These are phyloP conservation scores for Magnolia kwangsiensis DNA, from an alignment of 164 flowering plant species.

Conservation along the genomic window DNA sequence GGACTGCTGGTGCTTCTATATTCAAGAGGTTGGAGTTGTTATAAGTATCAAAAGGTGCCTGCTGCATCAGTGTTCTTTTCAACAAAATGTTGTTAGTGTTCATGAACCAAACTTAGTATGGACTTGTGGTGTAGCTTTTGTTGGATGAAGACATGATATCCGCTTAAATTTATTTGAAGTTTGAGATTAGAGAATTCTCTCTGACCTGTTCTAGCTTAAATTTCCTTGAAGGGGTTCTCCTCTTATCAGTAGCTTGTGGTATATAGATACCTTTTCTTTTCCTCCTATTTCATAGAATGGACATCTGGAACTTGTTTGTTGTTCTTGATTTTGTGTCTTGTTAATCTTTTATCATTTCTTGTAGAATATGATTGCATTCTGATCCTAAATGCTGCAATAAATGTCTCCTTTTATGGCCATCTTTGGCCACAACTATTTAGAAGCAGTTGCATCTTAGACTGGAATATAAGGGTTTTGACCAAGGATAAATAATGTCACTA, in stretches of 20 bases:
- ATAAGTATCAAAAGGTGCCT: conserved; percentile 30
- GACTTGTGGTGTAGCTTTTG: conserved; percentile 12
- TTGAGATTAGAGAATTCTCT: neutral
- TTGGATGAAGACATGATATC: conserved; percentile 12
- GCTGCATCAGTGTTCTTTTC: conserved; percentile 22
- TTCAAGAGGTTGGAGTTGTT: conserved; percentile 26
- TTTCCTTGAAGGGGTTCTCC: too few relatives aligned
- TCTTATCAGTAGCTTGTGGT: neutral
- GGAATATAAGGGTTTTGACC: neutral
- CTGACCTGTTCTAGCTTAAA: neutral
- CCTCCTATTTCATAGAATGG: neutral
- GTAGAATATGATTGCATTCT: neutral
- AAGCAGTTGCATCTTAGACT: neutral
- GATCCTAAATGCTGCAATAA: neutral
- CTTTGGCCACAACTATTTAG: neutral
- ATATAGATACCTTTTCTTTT: neutral
- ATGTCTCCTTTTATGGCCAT: neutral
- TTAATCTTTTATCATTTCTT: neutral
- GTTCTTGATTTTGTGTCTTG: neutral
- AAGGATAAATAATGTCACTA: neutral
- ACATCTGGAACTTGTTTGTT: neutral
- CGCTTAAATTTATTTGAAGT: conserved; percentile 2
- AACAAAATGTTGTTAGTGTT: conserved; percentile 27
- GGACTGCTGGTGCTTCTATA: conserved; percentile 18
- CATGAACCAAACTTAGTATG: conserved; percentile 17